phyloP scores from a whole-genome alignment of 257 asterid genomes.

The Scutellaria minor region DNA sequence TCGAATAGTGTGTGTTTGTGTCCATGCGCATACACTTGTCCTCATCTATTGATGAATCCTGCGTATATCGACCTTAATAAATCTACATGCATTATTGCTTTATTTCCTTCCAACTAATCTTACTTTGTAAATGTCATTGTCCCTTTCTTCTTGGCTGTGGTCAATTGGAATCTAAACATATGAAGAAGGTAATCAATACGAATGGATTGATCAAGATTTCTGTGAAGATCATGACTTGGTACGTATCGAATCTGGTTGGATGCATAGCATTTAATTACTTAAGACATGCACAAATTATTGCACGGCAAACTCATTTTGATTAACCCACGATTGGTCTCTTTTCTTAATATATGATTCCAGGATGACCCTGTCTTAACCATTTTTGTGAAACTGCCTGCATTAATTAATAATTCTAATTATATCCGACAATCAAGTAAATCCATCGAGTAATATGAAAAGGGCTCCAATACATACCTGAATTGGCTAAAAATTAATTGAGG shows the following conservation, averaged over 20 bases:
- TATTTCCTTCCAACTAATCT: neutral
- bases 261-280: constrained; percentile 8
- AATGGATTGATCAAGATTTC: constrained; percentile 26
- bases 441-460: too few species aligned
- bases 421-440: too few species aligned
- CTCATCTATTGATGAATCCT: too few species aligned
- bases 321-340: constrained; percentile 19
- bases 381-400: neutral
- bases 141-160: constrained; percentile 37
- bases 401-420: neutral
- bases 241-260: constrained; percentile 3
- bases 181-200: constrained; percentile 26
- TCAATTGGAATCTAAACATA: constrained; percentile 39
- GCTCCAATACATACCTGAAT: too few species aligned
- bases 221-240: constrained; percentile 8
- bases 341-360: constrained; percentile 3
- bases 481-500: too few species aligned
- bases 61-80: too few species aligned
- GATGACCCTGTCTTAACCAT: neutral
- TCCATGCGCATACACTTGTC: constrained; percentile 48
- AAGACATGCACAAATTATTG: constrained; percentile 20
- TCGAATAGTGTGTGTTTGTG: neutral
- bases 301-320: constrained; percentile 22
- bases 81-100: constrained; percentile 30
- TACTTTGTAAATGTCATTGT: constrained; percentile 37